A percentile compares a stretch with the other conserved stretches of the same genome.
These are phyloP conservation scores for Wickerhamomyces rabaulensis DNA, from an alignment of 805 yeast genomes.

Conservation along the genomic window DNA sequence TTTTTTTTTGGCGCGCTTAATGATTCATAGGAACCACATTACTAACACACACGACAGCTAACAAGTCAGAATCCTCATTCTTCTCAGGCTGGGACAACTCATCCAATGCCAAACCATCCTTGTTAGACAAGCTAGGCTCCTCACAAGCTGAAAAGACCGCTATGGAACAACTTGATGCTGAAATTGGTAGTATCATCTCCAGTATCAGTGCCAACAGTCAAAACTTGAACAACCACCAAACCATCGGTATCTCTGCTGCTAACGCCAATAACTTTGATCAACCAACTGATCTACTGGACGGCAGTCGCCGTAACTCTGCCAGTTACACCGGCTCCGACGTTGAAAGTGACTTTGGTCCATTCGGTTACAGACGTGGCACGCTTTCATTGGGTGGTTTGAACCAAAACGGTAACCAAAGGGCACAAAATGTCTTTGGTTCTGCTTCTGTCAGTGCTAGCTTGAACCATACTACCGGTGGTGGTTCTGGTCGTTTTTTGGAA, in stretches of 20 bases:
- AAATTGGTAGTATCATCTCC: slow-evolving; percentile 26
- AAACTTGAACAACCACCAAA: slow-evolving; percentile 9
- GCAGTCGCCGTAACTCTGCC: slow-evolving; percentile 33
- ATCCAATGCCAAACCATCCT: not conserved
- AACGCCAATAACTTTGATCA: slow-evolving; percentile 9
- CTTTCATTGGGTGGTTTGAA: slow-evolving; percentile 34
- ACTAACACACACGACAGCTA: not conserved
- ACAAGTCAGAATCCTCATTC: not conserved
- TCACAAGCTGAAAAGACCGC: slow-evolving; percentile 9
- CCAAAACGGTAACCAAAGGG: slow-evolving; percentile 16
- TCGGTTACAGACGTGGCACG: slow-evolving; percentile 45
- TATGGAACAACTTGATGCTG: slow-evolving; percentile 22
- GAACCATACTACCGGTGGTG: slow-evolving; percentile 20
- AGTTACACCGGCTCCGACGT: slow-evolving; percentile 31
- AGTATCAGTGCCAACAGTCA: slow-evolving; percentile 24
- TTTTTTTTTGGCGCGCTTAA: not conserved
- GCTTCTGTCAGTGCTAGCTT: slow-evolving; percentile 53
- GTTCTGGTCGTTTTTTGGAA: slow-evolving; percentile 45
- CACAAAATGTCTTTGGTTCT: slow-evolving; percentile 41
- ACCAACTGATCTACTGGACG: slow-evolving; percentile 5
- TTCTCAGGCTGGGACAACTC: not conserved
- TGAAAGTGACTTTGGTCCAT: slow-evolving; percentile 33
- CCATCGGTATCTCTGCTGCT: slow-evolving; percentile 6
- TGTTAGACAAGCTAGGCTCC: slow-evolving; percentile 9
- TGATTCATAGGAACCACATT: not conserved